Evolutionary conservation across 192 early-diverging fungal genomes (phyloP).

Genomic region (Coemansia sp.): DNA sequence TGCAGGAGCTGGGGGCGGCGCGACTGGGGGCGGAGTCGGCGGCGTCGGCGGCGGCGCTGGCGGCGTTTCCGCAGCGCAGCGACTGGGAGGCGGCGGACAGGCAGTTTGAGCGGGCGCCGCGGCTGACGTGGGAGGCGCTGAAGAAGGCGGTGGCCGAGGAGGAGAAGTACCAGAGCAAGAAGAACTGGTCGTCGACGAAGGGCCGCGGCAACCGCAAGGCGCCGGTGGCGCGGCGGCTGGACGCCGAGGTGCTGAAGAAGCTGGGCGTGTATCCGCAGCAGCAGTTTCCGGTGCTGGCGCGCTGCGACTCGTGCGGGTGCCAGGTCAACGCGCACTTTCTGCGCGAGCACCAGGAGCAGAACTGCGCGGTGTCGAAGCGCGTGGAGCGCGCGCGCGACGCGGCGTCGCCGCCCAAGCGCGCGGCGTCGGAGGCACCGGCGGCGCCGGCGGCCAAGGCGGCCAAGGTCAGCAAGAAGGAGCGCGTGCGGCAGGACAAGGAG

Average conservation of each 20-base stretch:
- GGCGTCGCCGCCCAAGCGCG: slow-evolving; percentile 8
- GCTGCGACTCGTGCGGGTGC: slow-evolving; percentile 42
- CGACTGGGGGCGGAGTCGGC: slow-evolving; percentile 12
- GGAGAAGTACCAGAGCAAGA: slow-evolving; percentile 56
- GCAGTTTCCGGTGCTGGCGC: slow-evolving; percentile 40
- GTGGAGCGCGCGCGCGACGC: slow-evolving; percentile 15
- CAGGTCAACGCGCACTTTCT: slow-evolving; percentile 47
- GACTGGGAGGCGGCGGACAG: slow-evolving; percentile 23
- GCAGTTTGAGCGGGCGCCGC: slow-evolving; percentile 16
- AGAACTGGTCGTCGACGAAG: slow-evolving; percentile 55
- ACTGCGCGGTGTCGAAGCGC: slow-evolving; percentile 43
- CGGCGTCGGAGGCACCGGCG: slow-evolving; percentile 10
- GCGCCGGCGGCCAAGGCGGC: slow-evolving; percentile 10
- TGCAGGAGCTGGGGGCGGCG: slow-evolving; percentile 27
- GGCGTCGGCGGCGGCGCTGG: slow-evolving; percentile 20
- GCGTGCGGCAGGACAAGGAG: slow-evolving; percentile 38
- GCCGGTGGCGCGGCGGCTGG: slow-evolving; percentile 48
- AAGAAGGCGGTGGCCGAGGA: slow-evolving; percentile 52
- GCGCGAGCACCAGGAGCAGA: slow-evolving; percentile 45
- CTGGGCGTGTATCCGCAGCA: slow-evolving; percentile 45
- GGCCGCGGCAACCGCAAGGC: slow-evolving; percentile 51
- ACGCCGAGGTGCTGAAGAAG: slow-evolving; percentile 43
- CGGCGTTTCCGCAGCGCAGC: slow-evolving; percentile 15
- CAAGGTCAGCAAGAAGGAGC: slow-evolving; percentile 40
- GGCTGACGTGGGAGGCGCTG: slow-evolving; percentile 47